Conservation (phyloP, 1,284 basidiomycete species). For the Ceratobasidium sp. region DNA sequence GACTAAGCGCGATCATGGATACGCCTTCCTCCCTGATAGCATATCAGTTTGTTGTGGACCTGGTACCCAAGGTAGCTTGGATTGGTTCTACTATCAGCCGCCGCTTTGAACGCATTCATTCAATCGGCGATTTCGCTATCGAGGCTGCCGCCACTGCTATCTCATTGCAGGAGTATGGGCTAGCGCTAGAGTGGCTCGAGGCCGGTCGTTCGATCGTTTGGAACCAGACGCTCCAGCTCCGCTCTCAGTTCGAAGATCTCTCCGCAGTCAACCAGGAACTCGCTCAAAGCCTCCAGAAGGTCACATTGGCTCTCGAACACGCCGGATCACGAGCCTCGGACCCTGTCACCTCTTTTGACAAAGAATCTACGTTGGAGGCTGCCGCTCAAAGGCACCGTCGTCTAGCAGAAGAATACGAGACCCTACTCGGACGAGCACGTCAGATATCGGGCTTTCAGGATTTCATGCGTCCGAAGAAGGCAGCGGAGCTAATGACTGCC, state of each 20-base stretch:
- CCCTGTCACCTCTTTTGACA: no score
- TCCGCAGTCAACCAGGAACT: background rate
- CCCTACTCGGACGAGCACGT: conserved; percentile 35
- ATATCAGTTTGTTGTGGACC: conserved; percentile 7
- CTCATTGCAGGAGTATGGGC: background rate
- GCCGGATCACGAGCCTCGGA: background rate
- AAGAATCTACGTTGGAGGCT: background rate
- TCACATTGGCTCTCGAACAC: background rate
- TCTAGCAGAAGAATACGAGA: conserved; percentile 30
- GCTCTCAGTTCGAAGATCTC: background rate
- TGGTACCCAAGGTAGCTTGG: conserved; percentile 42
- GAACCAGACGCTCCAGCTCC: background rate
- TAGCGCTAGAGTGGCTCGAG: conserved; percentile 27
- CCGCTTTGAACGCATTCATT: background rate
- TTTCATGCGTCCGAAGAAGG: conserved; percentile 38
- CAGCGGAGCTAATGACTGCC: conserved; percentile 8
- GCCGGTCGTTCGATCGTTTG: conserved; percentile 4
- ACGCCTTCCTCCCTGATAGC: background rate
- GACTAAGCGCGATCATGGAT: no score
- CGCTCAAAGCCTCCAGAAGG: background rate
- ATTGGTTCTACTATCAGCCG: conserved; percentile 8
- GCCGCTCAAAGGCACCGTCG: background rate
- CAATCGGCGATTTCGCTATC: background rate
- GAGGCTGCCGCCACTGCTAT: background rate
- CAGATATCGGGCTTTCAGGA: conserved; percentile 32